These are phyloP conservation scores for Hypoxylon sp. DNA, from an alignment of 2,329 filamentous ascomycete genomes.

Conservation along the genomic window DNA sequence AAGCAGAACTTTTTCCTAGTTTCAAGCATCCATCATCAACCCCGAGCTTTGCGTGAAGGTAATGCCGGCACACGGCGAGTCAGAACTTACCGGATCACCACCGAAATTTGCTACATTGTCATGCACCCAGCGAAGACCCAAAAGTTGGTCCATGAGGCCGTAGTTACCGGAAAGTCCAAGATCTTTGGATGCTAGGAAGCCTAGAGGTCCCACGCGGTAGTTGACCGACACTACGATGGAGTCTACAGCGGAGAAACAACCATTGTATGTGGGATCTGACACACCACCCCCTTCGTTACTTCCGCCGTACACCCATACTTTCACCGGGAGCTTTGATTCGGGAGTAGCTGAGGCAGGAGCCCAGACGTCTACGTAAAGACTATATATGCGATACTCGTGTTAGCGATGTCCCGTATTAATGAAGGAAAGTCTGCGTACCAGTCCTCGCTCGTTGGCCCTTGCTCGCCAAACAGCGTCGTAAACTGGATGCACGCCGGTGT, in stretches of 20 bases:
- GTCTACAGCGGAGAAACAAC: conserved; percentile 43
- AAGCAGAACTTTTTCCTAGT: conserved; percentile 44
- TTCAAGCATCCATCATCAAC: neutral
- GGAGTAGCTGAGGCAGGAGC: conserved; percentile 33
- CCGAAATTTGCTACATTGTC: conserved; percentile 59
- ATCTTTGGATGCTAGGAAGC: conserved; percentile 57
- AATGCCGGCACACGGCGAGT: neutral
- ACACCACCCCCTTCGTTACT: conserved; percentile 43
- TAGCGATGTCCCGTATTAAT: neutral
- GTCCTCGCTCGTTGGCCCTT: conserved; percentile 30
- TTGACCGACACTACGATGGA: conserved; percentile 48
- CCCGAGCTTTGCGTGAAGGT: neutral
- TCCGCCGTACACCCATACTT: conserved; percentile 46
- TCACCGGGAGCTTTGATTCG: conserved; percentile 42
- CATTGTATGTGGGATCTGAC: conserved; percentile 43
- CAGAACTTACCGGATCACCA: conserved; percentile 54
- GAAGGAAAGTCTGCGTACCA: conserved; percentile 26
- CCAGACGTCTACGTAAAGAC: conserved; percentile 42
- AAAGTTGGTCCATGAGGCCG: conserved; percentile 62
- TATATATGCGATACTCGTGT: conserved; percentile 10
- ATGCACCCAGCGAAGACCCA: conserved; percentile 62
- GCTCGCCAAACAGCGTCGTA: conserved; percentile 29
- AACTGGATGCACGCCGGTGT: conserved; percentile 40
- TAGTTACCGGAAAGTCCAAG: conserved; percentile 61
- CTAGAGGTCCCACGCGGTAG: conserved; percentile 61